Base-by-base conservation (phyloP, 2,329 filamentous ascomycete species). In the Beauveria australis region DNA sequence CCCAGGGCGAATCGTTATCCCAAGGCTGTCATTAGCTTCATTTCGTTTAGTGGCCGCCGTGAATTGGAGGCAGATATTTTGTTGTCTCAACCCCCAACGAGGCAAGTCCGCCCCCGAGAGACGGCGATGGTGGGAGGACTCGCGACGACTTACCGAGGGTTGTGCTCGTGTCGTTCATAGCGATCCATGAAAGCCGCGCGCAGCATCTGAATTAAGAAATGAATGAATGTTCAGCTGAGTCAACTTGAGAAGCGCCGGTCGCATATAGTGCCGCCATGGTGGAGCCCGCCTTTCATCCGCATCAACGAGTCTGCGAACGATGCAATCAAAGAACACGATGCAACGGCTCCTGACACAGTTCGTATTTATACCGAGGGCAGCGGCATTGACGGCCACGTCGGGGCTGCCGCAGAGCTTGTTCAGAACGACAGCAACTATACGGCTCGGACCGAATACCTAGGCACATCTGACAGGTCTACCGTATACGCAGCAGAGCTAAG, bases 401-500 rank as follows among this genome's bases (percentile, higher is more conserved):
- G 26, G 26, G 26, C 26, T 22, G 22, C 24, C 24, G 24, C 24
- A 24, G 24, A 3, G 24, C 24, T 24, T 24, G 3, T 24, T 24
- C 24, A 24, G 24, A 24, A 28, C 26, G 5, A 28, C 26, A 6
- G 26, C 26, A 28, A 28, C 26, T 28, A 28, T 28, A 28, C 6
- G 26, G 8, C 26, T 28, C 6, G 6, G 26, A 28, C 26, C 26
- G 26, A 65, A 63, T 68, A 71, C 55, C 69, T 71, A 61, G 68
- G 66, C 59, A 66, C 40, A 62, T 61, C 65, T 22, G 62, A 55
- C 51, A 67, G 63, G 43, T 70, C 67, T 41, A 70, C 67, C 5
- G 65, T 71, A 24, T 71, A 70, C 59, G 66, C 67, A 62, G 68
- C 66, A 43, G 68, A 71, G 53, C 66, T 70, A 18, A 62, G 53